Base-by-base conservation (phyloP, 129 eudicot species). In the Deinandra increscens region DNA sequence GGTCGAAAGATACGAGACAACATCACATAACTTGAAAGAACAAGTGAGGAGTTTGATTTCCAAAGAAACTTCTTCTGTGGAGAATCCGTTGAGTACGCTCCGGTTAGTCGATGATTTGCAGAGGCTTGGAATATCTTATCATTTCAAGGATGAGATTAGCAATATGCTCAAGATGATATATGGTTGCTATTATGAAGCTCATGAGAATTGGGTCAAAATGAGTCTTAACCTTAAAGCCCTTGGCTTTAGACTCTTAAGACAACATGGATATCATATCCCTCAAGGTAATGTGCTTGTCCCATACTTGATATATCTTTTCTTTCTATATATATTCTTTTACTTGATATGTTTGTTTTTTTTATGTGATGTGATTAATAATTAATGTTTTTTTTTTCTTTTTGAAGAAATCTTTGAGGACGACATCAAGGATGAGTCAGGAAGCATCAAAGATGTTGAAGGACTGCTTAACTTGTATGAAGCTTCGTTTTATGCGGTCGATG, bases 81-180 rank as follows among this genome's bases (percentile, higher is more conserved):
- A 61, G 15, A 63, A 77, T 11, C 68, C 79, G 6, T 60, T 80
- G 62, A 45, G 61, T 26, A 71, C 72, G 65, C 68, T 85, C 37
- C 77, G 77, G 66, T 45, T 82, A 34, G 26, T 85, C 61, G 91
- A 85, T 53, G 69, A 54, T 7, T 43, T 85, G 69, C 83, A 82
- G 15, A 85, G 91, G 62, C 83, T 85, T 37, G 87, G 83, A 6
- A 41, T 85, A 37, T 81, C 71, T 41, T 81, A 84, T 50, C 86
- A 81, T 50, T 81, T 81, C 60, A 72, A 78, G 56, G 54, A 70
- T 5, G 66, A 78, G 43, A 81, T 81, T 15, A 68, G 64, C 20
- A 49, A 33, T 12, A 56, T 64, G 15, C 69, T 81, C 20, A 54
- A 59, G n/a, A 64, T 22, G 50, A 66, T 81, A 15, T 54, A 78